Base-by-base conservation (phyloP, 306 rosid species). In the Elaeagnus macrophylla region DNA sequence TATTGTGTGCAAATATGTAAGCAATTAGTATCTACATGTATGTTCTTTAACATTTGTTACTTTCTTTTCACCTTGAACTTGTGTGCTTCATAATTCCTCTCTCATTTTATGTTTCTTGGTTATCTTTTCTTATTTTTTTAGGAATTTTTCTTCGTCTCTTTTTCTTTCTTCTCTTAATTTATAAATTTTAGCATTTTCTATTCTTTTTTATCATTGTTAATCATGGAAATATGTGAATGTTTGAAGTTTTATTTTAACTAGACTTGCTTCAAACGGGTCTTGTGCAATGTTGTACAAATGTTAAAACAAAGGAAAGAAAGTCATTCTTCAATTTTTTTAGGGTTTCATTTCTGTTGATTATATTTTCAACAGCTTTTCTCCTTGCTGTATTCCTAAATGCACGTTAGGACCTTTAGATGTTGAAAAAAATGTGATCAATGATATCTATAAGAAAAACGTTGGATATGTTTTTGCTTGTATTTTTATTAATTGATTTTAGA, bases 241-340 rank as follows among this genome's bases (percentile, higher is more conserved):
- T 62, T 60, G 81, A 68, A 74, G 70, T 68, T 53, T 60, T 66
- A 18, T 72, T 73, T 77, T 72, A 25, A 25, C 32, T 25, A 61
- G 81, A 70, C 66, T 56, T 69, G 80, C 67, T 72, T 70, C 67
- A 69, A 75, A 77, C 18, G 59, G 57, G 37, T 41, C 39, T 46
- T 59, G 45, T 42, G 67, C 39, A 54, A 48, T 57, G 51, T 43
- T 48, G 53, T 37, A 53, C n/a, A n/a, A n/a, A n/a, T 35, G 37
- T 16, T n/a, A n/a, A n/a, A n/a, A 38, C 48, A 16, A 37, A 17
- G 40, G 20, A 60, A 39, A 72, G 49, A 41, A 44, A 49, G 45
- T 37, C 9, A 18, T 12, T 57, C 12, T 56, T 32, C 37, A 57
- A 41, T 36, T 44, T 19, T 54, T 25, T 39, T 48, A 52, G 64